Evolutionary conservation across 2,329 filamentous ascomycete species (phyloP), one percentile per base, ranked within the genome.

Genomic region (Plectosphaerella cucumerina): DNA sequence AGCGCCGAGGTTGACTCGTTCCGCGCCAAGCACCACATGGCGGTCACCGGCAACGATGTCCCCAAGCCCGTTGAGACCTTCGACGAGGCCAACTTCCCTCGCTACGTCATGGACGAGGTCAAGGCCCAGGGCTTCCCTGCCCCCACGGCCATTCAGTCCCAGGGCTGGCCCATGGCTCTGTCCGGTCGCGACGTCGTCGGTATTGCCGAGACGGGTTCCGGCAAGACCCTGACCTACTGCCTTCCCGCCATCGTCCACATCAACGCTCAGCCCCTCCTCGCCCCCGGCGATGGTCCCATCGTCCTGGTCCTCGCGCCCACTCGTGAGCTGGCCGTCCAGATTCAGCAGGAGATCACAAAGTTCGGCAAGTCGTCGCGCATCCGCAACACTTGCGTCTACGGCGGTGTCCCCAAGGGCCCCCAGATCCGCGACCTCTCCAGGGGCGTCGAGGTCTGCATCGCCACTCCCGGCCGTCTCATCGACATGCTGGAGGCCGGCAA

Each of bases 171-270:
- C 56, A 97, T 97, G 94, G 92, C 94, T 66, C 85, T 99, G 48
- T 95, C 93, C 61, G 94, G 94, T 76, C 93, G 94, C 62, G 94
- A 99, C 70, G 93, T 97, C 54, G 93, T 97, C 64, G 94, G 94
- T 85, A 96, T 99, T 76, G 94, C 94, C 64, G 94, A 99, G 80
- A 99, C 94, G 53, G 94, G 94, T 70, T 99, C 94, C 58, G 94
- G 94, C 80, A 99, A 99, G 86, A 99, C 94, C 5, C 81, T 99
- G 59, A 97, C 92, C 49, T 99, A 99, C 78, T 97, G 93, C 74
- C 84, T 99, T 60, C 94, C 94, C 53, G 90, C 94, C 51, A 99
- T 99, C 60, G 94, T 99, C 55, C 94, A 99, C 81, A 99, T 99
- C 81, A 97, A 99, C 74, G 94, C 94, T 45, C 94, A 99, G 74